phyloP scores from a whole-genome alignment of 2,329 filamentous ascomycete genomes.

The Alternaria angustiovoidea region DNA sequence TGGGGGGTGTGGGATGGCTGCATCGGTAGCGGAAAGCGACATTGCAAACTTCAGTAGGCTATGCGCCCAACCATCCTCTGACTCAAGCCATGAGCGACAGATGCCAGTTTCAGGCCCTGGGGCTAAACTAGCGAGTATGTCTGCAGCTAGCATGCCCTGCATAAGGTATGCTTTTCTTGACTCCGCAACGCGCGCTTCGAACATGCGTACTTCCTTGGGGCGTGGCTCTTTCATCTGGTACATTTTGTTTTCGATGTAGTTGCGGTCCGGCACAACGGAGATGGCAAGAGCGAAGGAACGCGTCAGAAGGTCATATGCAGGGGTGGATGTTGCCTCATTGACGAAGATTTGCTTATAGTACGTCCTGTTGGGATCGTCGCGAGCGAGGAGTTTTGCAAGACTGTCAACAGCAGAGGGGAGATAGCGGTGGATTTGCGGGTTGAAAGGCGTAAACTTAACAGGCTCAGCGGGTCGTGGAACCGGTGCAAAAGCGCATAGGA shows the following conservation, averaged over 20 bases:
- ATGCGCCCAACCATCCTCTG: slow-evolving; percentile 82
- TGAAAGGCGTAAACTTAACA: slow-evolving; percentile 81
- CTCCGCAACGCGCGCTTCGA: slow-evolving; percentile 72
- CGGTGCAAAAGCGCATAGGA: slow-evolving; percentile 89
- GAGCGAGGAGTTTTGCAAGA: slow-evolving; percentile 87
- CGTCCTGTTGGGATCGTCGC: slow-evolving; percentile 90
- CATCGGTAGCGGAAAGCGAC: slow-evolving; percentile 60
- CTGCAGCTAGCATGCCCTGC: slow-evolving; percentile 89
- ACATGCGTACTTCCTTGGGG: slow-evolving; percentile 47
- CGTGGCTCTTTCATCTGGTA: slow-evolving; percentile 55
- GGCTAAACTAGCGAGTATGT: slow-evolving; percentile 81
- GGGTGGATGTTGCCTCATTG: slow-evolving; percentile 69
- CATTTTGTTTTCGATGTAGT: slow-evolving; percentile 57
- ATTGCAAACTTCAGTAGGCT: slow-evolving; percentile 80
- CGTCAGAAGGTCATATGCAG: slow-evolving; percentile 82
- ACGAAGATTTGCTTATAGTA: slow-evolving; percentile 85
- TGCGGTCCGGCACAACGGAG: slow-evolving; percentile 79
- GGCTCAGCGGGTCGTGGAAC: slow-evolving; percentile 69
- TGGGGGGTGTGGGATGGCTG: slow-evolving; percentile 35
- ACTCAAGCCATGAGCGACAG: slow-evolving; percentile 81
- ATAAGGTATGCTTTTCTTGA: slow-evolving; percentile 87
- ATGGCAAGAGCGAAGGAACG: slow-evolving; percentile 87
- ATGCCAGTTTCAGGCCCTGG: slow-evolving; percentile 75
- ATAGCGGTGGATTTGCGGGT: slow-evolving; percentile 83
- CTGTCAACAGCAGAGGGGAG: slow-evolving; percentile 89